These are phyloP conservation scores for Kwoniella sp. DNA, from an alignment of 768 basidiomycete species.

Conservation along the genomic window DNA sequence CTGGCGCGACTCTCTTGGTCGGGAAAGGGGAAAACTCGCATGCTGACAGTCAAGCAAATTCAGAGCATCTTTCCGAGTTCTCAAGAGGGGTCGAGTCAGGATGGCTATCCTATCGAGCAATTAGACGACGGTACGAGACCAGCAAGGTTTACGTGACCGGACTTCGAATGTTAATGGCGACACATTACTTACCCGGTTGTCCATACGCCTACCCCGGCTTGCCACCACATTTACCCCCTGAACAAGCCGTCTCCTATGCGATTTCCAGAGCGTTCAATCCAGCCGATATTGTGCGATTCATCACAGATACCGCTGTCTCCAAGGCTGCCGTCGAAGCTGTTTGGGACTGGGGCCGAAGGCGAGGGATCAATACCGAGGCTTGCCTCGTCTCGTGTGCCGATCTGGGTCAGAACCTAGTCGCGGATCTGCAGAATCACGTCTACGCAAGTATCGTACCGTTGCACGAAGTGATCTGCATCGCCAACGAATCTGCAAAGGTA, in stretches of 20 bases:
- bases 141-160: conserved; percentile 36
- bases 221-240: conserved; percentile 20
- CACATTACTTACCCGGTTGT: conserved; percentile 34
- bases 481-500: conserved; percentile 38
- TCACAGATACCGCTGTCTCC: conserved; percentile 15
- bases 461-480: conserved; percentile 34
- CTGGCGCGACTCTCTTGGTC: no score
- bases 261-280: conserved; percentile 34
- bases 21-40: no score
- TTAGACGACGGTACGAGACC: conserved; percentile 35
- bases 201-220: conserved; percentile 30
- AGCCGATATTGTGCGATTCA: conserved; percentile 34
- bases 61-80: conserved; percentile 3
- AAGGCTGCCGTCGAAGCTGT: conserved; percentile 27
- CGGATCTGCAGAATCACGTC: background rate
- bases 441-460: conserved; percentile 27
- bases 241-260: conserved; percentile 28
- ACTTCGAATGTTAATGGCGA: conserved; percentile 38
- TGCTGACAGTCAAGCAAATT: no score
- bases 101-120: conserved; percentile 34
- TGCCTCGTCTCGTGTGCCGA: conserved; percentile 28
- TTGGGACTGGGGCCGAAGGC: conserved; percentile 37
- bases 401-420: conserved; percentile 21
- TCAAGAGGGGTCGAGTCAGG: conserved; percentile 32
- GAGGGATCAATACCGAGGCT: conserved; percentile 36